These are phyloP conservation scores for Aphanomyces cochlioides DNA, from an alignment of 352 stramenopile genomes.

Conservation along the genomic window DNA sequence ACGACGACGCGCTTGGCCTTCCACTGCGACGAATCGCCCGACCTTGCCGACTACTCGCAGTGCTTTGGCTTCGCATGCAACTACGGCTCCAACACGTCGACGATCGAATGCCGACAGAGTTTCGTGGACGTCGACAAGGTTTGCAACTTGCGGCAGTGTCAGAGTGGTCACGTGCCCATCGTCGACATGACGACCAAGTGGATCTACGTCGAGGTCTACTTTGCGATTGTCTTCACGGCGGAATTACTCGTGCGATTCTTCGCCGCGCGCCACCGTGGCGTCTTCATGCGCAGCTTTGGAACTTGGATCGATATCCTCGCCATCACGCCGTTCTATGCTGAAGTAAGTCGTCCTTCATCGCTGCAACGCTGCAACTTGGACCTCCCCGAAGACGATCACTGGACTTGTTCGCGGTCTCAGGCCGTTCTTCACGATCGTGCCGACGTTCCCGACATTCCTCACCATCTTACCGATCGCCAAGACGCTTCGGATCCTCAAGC, in stretches of 20 bases:
- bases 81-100: slow-evolving; percentile 17
- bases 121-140: slow-evolving; percentile 20
- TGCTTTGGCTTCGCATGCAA: slow-evolving; percentile 22
- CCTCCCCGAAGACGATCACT: slow-evolving; percentile 30
- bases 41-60: slow-evolving; percentile 29
- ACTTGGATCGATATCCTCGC: slow-evolving; percentile 64
- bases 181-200: slow-evolving; percentile 67
- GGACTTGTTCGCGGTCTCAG: slow-evolving; percentile 37
- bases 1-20: slow-evolving; percentile 44
- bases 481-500: slow-evolving; percentile 69
- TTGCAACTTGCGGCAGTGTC: slow-evolving; percentile 27
- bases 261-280: slow-evolving; percentile 37
- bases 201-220: slow-evolving; percentile 73
- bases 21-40: slow-evolving; percentile 31
- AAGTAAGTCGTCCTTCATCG: slow-evolving; percentile 34
- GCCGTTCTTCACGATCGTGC: slow-evolving; percentile 58
- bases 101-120: neutral
- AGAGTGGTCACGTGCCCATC: slow-evolving; percentile 2
- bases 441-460: slow-evolving; percentile 57
- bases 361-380: too few species aligned
- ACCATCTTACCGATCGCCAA: slow-evolving; percentile 67
- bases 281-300: slow-evolving; percentile 55
- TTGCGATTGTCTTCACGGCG: slow-evolving; percentile 52
- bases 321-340: slow-evolving; percentile 57
- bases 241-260: slow-evolving; percentile 61